Evolutionary conservation across 257 asterid genomes (phyloP).

Genomic region (Haberlea rhodopensis): DNA sequence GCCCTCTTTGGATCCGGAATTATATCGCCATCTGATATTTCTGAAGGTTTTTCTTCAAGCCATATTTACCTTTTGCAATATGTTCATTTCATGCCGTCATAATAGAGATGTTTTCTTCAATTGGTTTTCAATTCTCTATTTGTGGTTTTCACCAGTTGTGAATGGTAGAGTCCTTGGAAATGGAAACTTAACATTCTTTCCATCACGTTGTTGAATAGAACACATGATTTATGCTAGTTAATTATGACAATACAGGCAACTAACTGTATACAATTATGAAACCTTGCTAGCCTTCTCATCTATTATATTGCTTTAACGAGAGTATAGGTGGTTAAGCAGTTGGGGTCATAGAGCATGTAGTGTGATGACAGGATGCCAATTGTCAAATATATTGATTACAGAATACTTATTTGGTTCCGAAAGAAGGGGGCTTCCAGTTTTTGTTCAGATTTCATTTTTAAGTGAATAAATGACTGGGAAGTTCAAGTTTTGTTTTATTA

Average conservation of each 20-base stretch:
- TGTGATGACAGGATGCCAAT: neutral
- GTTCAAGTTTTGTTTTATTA: slow-evolving; percentile 18
- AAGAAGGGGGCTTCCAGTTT: neutral
- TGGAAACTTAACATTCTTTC: slow-evolving; percentile 2
- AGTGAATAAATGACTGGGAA: slow-evolving; percentile 1
- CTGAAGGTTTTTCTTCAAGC: slow-evolving; percentile 57
- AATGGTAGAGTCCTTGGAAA: neutral
- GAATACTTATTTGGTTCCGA: neutral
- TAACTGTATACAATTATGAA: slow-evolving; percentile 10
- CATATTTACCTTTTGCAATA: slow-evolving; percentile 12
- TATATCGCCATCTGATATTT: slow-evolving; percentile 89
- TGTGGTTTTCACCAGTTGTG: neutral
- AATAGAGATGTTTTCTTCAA: neutral
- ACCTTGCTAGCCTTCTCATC: neutral
- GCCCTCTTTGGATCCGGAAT: slow-evolving; percentile 95
- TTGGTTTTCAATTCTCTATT: neutral
- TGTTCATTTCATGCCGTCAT: neutral
- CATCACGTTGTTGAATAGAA: neutral
- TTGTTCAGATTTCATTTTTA: neutral
- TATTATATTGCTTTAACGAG: neutral
- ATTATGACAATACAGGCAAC: slow-evolving; percentile 11
- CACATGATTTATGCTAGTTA: neutral
- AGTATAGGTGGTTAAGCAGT: neutral
- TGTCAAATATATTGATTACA: neutral
- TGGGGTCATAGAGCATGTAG: slow-evolving; percentile 11